Evolutionary conservation across 2,329 filamentous ascomycete genomes (phyloP).

Genomic region (Xylaria arbuscula): DNA sequence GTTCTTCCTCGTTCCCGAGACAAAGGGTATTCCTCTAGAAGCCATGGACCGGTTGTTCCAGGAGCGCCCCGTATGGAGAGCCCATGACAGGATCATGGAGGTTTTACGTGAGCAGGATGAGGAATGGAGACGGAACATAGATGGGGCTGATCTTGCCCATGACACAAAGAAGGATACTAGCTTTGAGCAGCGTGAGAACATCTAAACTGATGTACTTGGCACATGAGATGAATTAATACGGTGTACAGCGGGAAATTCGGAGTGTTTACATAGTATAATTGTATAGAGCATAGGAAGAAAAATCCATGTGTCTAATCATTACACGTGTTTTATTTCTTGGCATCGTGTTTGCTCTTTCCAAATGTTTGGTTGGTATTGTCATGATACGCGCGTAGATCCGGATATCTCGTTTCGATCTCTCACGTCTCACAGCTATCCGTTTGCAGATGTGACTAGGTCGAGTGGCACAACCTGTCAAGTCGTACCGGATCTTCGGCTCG

Average conservation of each 20-base stretch:
- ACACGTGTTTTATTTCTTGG: background rate
- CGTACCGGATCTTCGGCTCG: constrained; percentile 7
- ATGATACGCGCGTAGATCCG: background rate
- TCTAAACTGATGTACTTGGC: background rate
- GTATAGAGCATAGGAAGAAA: background rate
- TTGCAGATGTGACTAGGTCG: background rate
- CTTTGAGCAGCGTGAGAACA: constrained; percentile 31
- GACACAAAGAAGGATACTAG: constrained; percentile 27
- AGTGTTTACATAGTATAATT: background rate
- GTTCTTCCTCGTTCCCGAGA: constrained; percentile 73
- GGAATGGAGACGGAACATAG: constrained; percentile 49
- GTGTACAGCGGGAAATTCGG: background rate
- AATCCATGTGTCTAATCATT: background rate
- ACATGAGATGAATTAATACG: background rate
- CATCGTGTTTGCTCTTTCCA: background rate
- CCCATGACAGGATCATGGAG: constrained; percentile 58
- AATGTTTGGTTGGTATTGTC: background rate
- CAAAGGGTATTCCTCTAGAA: constrained; percentile 73
- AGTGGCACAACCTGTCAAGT: constrained; percentile 5
- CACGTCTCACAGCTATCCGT: background rate
- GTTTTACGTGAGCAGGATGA: constrained; percentile 54
- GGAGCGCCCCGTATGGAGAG: constrained; percentile 57
- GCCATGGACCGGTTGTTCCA: constrained; percentile 72
- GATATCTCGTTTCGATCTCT: background rate
- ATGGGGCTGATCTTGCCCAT: constrained; percentile 37